phyloP scores from a whole-genome alignment of 2,329 filamentous ascomycete genomes.

The Rhynchosporium graminicola region DNA sequence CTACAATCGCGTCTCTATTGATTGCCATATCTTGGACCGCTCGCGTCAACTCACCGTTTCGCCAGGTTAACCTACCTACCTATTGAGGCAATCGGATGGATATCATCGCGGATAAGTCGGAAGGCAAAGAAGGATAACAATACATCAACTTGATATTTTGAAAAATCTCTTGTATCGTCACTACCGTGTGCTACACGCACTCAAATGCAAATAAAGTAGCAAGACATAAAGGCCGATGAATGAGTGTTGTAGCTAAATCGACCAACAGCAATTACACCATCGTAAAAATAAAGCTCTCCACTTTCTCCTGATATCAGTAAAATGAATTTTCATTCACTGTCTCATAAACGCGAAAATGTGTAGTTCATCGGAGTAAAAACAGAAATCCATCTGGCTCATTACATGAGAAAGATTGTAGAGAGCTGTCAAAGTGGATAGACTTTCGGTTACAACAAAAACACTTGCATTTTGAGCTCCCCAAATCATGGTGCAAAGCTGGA shows the following conservation, averaged over 20 bases:
- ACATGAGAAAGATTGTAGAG: not conserved
- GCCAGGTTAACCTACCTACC: constrained; percentile 44
- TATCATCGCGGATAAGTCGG: too few species aligned
- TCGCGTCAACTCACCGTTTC: constrained; percentile 24
- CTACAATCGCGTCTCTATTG: not conserved
- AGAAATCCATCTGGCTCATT: not conserved
- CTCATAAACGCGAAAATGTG: not conserved
- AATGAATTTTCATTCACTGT: too few species aligned
- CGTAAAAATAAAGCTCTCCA: too few species aligned
- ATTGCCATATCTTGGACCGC: not conserved
- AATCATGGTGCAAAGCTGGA: not conserved
- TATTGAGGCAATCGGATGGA: constrained; percentile 44
- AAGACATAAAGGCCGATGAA: too few species aligned
- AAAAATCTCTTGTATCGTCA: too few species aligned
- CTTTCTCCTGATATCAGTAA: too few species aligned
- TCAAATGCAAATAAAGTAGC: too few species aligned
- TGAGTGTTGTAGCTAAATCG: too few species aligned
- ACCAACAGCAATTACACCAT: too few species aligned
- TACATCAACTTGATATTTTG: too few species aligned
- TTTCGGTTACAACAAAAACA: not conserved
- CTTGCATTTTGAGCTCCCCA: not conserved
- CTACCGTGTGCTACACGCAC: too few species aligned
- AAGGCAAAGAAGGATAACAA: too few species aligned
- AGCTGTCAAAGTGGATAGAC: not conserved
- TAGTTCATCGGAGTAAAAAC: not conserved